These are phyloP conservation scores for Podospora didyma DNA, from an alignment of 495 filamentous ascomycete genomes.

Conservation along the genomic window DNA sequence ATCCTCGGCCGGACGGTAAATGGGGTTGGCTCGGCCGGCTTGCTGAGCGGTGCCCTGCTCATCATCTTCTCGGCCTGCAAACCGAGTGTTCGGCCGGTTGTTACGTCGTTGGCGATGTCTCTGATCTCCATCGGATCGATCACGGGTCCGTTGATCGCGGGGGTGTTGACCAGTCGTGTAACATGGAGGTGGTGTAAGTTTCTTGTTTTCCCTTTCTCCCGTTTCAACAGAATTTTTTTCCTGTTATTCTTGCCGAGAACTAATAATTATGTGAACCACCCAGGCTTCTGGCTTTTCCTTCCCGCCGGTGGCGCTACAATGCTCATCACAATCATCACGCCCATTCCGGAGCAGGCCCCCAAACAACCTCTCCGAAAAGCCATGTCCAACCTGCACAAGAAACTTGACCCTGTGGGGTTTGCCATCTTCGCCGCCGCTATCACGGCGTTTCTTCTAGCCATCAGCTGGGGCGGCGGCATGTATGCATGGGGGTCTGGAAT, in stretches of 20 bases:
- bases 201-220: no score
- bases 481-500: constrained; percentile 51
- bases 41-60: constrained; percentile 1
- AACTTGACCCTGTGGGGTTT: constrained; percentile 39
- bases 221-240: no score
- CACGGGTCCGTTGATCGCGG: constrained; percentile 1
- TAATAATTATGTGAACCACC: no score
- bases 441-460: constrained; percentile 33
- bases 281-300: constrained; percentile 1
- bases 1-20: neutral
- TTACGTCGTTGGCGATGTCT: neutral
- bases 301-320: neutral
- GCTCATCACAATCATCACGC: neutral
- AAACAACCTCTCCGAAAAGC: neutral
- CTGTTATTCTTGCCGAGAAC: no score
- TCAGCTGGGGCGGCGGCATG: constrained; percentile 40
- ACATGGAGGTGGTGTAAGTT: neutral
- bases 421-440: constrained; percentile 28
- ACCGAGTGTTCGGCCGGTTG: neutral
- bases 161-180: neutral
- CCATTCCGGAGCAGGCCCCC: neutral
- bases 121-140: constrained; percentile 2
- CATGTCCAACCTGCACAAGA: neutral
- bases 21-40: neutral
- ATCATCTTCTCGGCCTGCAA: neutral